Evolutionary conservation across 805 yeast genomes (phyloP).

Genomic region (Candida manassasensis): DNA sequence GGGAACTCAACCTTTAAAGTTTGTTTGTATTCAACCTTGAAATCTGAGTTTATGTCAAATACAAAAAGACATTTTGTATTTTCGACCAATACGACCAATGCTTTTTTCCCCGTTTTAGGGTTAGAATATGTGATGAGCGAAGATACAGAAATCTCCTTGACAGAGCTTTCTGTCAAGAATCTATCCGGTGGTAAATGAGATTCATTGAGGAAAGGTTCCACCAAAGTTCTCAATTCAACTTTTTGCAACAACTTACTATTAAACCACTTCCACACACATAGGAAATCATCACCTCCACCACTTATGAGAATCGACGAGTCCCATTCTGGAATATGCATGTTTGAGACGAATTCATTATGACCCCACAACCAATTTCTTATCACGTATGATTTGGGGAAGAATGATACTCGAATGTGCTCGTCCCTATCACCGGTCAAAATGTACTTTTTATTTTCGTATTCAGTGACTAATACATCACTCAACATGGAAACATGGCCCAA

Average conservation of each 20-base stretch:
- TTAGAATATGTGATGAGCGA: constrained; percentile 28
- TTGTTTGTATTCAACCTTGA: constrained; percentile 24
- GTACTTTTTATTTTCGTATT: constrained; percentile 39
- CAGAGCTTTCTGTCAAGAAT: constrained; percentile 49
- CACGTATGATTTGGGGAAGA: constrained; percentile 71
- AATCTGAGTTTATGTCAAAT: constrained; percentile 25
- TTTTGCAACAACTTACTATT: constrained; percentile 41
- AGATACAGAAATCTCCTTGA: constrained; percentile 51
- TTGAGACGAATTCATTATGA: constrained; percentile 77
- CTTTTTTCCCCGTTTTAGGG: constrained; percentile 4
- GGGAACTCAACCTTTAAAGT: constrained; percentile 21
- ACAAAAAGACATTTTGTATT: constrained; percentile 44
- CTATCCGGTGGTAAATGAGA: constrained; percentile 61
- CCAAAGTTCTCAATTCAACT: constrained; percentile 42
- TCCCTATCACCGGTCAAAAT: constrained; percentile 87
- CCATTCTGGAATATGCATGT: constrained; percentile 53
- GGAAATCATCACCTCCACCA: constrained; percentile 86
- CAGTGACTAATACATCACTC: constrained; percentile 57
- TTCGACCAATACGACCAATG: constrained; percentile 46
- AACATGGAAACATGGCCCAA: constrained; percentile 97
- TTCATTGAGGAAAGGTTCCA: constrained; percentile 43
- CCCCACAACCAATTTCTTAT: constrained; percentile 85
- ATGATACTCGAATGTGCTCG: constrained; percentile 86
- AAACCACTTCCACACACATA: constrained; percentile 79
- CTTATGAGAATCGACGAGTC: constrained; percentile 53